Conservation (phyloP, 106 monocot genomes). For the Dioscorea alata region DNA sequence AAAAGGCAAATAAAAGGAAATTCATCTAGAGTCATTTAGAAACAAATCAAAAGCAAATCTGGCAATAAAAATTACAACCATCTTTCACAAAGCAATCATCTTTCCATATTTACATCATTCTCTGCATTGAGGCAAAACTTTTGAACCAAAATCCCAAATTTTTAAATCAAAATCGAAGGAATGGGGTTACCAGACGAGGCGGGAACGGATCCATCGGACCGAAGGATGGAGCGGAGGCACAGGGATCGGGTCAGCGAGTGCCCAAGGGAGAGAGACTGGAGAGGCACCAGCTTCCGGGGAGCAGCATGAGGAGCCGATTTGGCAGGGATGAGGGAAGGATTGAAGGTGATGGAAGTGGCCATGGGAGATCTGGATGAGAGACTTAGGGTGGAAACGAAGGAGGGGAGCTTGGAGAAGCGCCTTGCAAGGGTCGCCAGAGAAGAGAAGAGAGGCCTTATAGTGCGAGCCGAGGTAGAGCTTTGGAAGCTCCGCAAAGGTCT, state of each 20-base stretch:
- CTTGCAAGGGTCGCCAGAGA: background rate
- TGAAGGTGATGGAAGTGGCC: constrained; percentile 10
- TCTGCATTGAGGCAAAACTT: background rate
- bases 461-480: too few species aligned
- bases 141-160: background rate
- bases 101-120: background rate
- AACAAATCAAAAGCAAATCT: background rate
- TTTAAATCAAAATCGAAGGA: background rate
- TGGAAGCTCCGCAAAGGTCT: too few species aligned
- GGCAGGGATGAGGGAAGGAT: background rate
- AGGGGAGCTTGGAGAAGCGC: background rate
- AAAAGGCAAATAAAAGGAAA: background rate
- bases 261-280: background rate
- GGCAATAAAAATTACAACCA: background rate
- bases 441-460: background rate
- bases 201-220: constrained; percentile 1
- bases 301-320: background rate
- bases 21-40: too few species aligned
- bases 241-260: background rate
- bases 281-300: background rate
- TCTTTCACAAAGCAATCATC: background rate
- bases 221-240: background rate
- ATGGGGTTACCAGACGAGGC: background rate
- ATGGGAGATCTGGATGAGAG: background rate
- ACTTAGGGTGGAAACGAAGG: background rate